Base-by-base conservation (phyloP, 805 yeast species). In the Ogataea populi-albae region DNA sequence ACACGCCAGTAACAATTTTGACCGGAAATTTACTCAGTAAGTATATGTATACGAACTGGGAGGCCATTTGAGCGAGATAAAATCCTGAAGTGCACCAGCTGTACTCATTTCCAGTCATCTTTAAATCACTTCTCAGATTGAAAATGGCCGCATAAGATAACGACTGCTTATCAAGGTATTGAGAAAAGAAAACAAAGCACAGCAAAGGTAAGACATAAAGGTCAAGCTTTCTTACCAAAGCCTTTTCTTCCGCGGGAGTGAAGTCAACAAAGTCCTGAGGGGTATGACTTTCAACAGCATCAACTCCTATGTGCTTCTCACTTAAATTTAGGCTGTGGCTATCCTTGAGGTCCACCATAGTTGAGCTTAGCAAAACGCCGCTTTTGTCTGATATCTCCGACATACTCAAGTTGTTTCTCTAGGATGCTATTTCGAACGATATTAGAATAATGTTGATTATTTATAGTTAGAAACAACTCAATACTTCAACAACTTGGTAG, bases 141-240 rank as follows among this genome's bases (percentile, higher is more conserved):
- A 78, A 53, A 34, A 80, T 67, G 1, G 83, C 69, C 1, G 85
- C 82, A 38, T 68, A 71, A 19, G 74, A 62, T 30, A 65, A 68
- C 5, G 81, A 62, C 14, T 64, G 61, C 52, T 79, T 80, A 55
- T 80, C 86, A 76, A 79, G 73, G 47, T 66, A 75, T 54, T 77
- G 82, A 12, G 70, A 55, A 6, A 75, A 64, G 54, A 74, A 75
- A 12, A 75, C 47, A 17, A 69, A 40, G 40, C 72, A 68, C 58
- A 79, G 61, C 35, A 77, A 39, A 1, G 84, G 79, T 50, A 75
- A 57, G 43, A 79, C 43, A 40, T 55, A 67, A 14, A 67, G 28
- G 50, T 79, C 84, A 17, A 76, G 69, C 48, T 77, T 79, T 16
- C 40, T 31, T 6, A 45, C 32, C 9, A 45, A 21, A 10, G 52